Conservation (phyloP, 73 alveolate species). For the Tetrahymena thermophila region DNA sequence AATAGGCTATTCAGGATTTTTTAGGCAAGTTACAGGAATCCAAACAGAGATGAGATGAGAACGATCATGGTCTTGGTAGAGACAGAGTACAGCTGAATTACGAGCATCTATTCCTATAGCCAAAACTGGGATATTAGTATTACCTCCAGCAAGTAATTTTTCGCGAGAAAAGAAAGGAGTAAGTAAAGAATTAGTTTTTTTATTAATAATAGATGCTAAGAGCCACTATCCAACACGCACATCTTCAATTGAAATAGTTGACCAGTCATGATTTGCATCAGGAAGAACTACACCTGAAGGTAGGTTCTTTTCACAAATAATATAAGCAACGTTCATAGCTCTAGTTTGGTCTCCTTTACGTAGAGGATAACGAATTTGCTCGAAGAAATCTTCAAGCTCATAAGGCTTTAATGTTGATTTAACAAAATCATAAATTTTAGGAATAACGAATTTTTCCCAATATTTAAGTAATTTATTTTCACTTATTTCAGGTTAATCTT, state of each 20-base stretch:
- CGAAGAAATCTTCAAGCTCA: slow-evolving; percentile 81
- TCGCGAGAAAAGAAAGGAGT: not conserved
- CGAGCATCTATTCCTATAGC: slow-evolving; percentile 45
- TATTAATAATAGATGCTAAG: slow-evolving; percentile 51
- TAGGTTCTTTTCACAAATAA: slow-evolving; percentile 71
- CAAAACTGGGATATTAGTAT: slow-evolving; percentile 17
- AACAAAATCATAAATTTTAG: slow-evolving; percentile 77
- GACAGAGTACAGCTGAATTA: slow-evolving; percentile 23
- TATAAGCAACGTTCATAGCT: slow-evolving; percentile 71
- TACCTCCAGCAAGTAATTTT: slow-evolving; percentile 16
- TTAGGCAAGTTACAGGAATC: not conserved
- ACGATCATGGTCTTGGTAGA: slow-evolving; percentile 33
- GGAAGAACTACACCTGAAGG: slow-evolving; percentile 85
- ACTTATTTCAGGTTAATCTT: slow-evolving; percentile 44
- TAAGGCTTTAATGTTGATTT: slow-evolving; percentile 58
- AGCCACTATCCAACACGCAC: slow-evolving; percentile 66
- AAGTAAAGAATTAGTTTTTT: slow-evolving; percentile 13
- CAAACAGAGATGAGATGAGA: slow-evolving; percentile 10
- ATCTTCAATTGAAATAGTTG: slow-evolving; percentile 72
- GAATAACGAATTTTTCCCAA: slow-evolving; percentile 82
- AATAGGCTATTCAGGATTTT: not conserved
- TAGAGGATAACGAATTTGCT: slow-evolving; percentile 62
- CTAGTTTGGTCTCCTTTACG: slow-evolving; percentile 60
- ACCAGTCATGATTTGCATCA: slow-evolving; percentile 81
- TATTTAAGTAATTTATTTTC: slow-evolving; percentile 65